phyloP scores from a whole-genome alignment of 345 rosid genomes.

The Ceriops tagal region DNA sequence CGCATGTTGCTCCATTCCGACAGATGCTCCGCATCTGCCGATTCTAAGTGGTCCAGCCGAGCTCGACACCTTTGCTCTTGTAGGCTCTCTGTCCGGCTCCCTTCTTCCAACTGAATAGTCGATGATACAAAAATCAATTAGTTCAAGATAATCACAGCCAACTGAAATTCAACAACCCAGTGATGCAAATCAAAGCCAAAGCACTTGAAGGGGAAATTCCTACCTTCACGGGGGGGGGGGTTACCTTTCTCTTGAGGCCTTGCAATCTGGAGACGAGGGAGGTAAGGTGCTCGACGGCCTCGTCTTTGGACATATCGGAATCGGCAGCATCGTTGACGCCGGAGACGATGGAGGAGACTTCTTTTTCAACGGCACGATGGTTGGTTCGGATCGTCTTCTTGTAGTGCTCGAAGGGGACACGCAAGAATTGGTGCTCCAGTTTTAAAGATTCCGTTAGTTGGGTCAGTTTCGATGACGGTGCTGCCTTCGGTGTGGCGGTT shows the following conservation, averaged over 20 bases:
- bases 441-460: constrained; percentile 79
- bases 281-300: constrained; percentile 65
- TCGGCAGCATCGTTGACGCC: constrained; percentile 57
- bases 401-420: constrained; percentile 96
- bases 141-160: too few species aligned
- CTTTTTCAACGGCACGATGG: constrained; percentile 80
- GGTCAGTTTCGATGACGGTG: constrained; percentile 47
- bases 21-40: constrained; percentile 61
- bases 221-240: neutral
- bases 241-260: constrained; percentile 92
- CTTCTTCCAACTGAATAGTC: constrained; percentile 75
- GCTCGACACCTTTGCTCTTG: constrained; percentile 90
- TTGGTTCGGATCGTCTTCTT: constrained; percentile 87
- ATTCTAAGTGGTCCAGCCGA: constrained; percentile 84
- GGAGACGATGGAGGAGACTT: constrained; percentile 63
- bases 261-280: constrained; percentile 87
- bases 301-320: constrained; percentile 54
- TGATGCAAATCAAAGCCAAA: too few species aligned
- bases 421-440: constrained; percentile 85
- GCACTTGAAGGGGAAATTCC: neutral
- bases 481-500: constrained; percentile 17
- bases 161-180: too few species aligned
- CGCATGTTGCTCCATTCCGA: constrained; percentile 72
- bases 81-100: constrained; percentile 60
- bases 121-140: neutral